A percentile compares a stretch with the other conserved stretches of the same genome.
Evolutionary conservation across 257 asterid genomes (phyloP).

Genomic region (Lycium barbarum): DNA sequence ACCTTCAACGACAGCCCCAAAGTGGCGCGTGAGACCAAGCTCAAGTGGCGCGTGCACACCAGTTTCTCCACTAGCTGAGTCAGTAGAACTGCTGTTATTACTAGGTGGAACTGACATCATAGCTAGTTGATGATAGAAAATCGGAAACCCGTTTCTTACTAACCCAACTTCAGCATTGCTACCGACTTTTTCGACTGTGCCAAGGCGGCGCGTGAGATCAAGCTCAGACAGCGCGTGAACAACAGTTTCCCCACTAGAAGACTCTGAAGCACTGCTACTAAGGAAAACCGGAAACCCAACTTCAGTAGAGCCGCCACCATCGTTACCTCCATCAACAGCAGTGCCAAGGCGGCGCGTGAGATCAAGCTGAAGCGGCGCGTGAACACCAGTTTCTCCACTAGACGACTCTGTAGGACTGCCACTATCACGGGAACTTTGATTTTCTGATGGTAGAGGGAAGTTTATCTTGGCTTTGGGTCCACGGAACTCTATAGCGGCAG

Average conservation of each 20-base stretch:
- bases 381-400: slow-evolving; percentile 50
- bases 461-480: slow-evolving; percentile 89
- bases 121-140: slow-evolving; percentile 5
- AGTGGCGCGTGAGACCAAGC: slow-evolving; percentile 82
- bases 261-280: slow-evolving; percentile 77
- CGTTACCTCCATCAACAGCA: background rate
- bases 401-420: slow-evolving; percentile 77
- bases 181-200: slow-evolving; percentile 16
- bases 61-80: slow-evolving; percentile 23
- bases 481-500: slow-evolving; percentile 84
- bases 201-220: slow-evolving; percentile 83
- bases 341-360: slow-evolving; percentile 82
- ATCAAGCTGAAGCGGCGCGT: slow-evolving; percentile 59
- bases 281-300: slow-evolving; percentile 31
- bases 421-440: slow-evolving; percentile 63
- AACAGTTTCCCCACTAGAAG: slow-evolving; percentile 54
- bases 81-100: slow-evolving; percentile 60
- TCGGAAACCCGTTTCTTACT: background rate
- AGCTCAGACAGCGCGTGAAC: slow-evolving; percentile 52
- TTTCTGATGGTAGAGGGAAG: slow-evolving; percentile 53
- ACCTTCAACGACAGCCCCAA: slow-evolving; percentile 34
- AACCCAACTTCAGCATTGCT: background rate
- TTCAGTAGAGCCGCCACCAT: slow-evolving; percentile 25
- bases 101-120: slow-evolving; percentile 40
- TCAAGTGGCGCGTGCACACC: slow-evolving; percentile 58